phyloP scores from a whole-genome alignment of 805 yeast species.

The Soucietia sequanensis region DNA sequence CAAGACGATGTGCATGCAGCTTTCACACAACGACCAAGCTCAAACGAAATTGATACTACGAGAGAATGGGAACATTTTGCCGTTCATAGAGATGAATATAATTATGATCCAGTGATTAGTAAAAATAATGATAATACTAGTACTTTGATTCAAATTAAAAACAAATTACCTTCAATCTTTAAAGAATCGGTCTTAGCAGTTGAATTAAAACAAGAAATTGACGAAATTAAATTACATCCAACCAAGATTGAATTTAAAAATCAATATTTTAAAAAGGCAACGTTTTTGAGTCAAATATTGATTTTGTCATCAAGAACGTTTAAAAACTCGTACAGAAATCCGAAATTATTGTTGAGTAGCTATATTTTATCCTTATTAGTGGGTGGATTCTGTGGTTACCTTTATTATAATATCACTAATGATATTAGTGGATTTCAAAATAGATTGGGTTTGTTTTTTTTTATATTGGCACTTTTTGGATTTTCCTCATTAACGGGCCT shows the following conservation, averaged over 20 bases:
- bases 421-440: conserved; percentile 97
- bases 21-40: conserved; percentile 20
- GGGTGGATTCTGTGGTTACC: conserved; percentile 80
- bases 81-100: conserved; percentile 70
- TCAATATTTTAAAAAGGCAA: conserved; percentile 49
- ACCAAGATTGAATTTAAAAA: conserved; percentile 22
- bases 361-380: conserved; percentile 73
- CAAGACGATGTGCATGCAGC: conserved; percentile 30
- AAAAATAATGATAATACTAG: conserved; percentile 22
- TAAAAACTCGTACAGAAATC: conserved; percentile 90
- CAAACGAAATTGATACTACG: conserved; percentile 54
- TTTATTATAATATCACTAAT: conserved; percentile 79
- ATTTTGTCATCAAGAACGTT: conserved; percentile 84
- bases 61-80: conserved; percentile 88
- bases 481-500: conserved; percentile 90
- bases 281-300: conserved; percentile 60
- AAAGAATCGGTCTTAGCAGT: conserved; percentile 40
- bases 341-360: conserved; percentile 81
- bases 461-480: conserved; percentile 87
- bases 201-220: conserved; percentile 41
- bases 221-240: conserved; percentile 21
- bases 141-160: conserved; percentile 18
- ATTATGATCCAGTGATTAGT: conserved; percentile 19
- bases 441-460: conserved; percentile 89
- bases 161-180: conserved; percentile 33